Conservation (phyloP, 139 green algal species). For the Astrephomene gubernaculifera region DNA sequence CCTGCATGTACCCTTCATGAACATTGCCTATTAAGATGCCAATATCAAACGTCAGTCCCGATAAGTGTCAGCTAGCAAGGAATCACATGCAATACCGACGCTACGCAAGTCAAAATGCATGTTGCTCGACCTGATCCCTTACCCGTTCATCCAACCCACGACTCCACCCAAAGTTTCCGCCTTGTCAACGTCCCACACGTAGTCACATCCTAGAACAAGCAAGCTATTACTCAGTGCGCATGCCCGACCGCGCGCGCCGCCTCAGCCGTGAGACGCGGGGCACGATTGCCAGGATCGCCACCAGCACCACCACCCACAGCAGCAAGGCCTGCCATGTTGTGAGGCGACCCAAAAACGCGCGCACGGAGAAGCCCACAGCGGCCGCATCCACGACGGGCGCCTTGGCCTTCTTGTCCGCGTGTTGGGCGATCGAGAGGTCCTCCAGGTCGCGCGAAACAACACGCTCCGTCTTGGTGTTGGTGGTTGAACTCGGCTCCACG, state of each 20-base stretch:
- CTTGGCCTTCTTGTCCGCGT: conserved; percentile 2
- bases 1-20: no score
- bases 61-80: no score
- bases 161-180: no score
- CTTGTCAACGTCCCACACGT: no score
- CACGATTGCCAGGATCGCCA: conserved; percentile 36
- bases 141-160: no score
- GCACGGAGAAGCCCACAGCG: background rate
- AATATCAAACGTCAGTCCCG: no score
- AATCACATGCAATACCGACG: no score
- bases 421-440: conserved; percentile 20
- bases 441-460: conserved; percentile 6
- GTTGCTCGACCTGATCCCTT: no score
- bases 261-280: conserved; percentile 22
- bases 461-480: background rate
- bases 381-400: background rate
- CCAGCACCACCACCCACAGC: conserved; percentile 40
- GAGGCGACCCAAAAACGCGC: background rate
- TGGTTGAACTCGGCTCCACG: background rate
- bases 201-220: no score
- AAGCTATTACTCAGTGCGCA: conserved; percentile 51
- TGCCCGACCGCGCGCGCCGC: conserved; percentile 41
- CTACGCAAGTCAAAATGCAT: no score
- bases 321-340: conserved; percentile 37
- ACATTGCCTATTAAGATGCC: no score